Conservation (phyloP, 768 basidiomycete genomes). For the Pleurotus sapidus region DNA sequence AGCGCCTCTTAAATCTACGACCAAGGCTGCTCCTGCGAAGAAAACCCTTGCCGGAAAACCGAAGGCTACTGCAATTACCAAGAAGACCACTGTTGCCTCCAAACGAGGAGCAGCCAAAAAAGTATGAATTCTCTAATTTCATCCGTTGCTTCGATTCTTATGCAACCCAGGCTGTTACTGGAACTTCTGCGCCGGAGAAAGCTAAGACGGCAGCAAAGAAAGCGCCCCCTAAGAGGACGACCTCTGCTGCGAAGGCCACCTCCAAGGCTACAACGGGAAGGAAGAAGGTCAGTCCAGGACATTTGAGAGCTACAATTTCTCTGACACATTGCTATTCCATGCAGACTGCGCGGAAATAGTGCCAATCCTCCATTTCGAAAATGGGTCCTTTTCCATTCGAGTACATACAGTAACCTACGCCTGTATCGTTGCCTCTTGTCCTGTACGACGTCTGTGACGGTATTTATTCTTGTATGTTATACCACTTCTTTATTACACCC, state of each 20-base stretch:
- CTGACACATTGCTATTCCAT: no score
- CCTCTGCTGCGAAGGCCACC: conserved; percentile 21
- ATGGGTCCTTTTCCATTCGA: no score
- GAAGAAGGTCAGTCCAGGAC: neutral
- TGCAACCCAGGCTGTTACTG: conserved; percentile 31
- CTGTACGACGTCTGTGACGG: no score
- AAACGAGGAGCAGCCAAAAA: conserved; percentile 40
- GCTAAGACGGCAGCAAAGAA: conserved; percentile 41
- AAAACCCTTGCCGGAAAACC: conserved; percentile 35
- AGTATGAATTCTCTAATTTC: conserved; percentile 18
- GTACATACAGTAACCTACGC: no score
- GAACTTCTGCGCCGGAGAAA: conserved; percentile 37
- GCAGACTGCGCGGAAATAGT: no score
- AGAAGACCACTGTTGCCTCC: conserved; percentile 33
- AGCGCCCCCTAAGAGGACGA: conserved; percentile 30
- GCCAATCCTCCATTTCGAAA: no score
- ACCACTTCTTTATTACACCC: no score
- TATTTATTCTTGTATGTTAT: no score
- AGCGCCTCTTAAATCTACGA: conserved; percentile 23
- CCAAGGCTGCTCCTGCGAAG: conserved; percentile 20
- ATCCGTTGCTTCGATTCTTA: neutral
- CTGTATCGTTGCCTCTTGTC: no score
- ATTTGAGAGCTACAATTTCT: no score
- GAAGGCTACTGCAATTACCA: conserved; percentile 29
- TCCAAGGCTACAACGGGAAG: conserved; percentile 14